A percentile compares a stretch with the other conserved stretches of the same genome.
Conservation (phyloP, 306 rosid species). For the Malus fusca region DNA sequence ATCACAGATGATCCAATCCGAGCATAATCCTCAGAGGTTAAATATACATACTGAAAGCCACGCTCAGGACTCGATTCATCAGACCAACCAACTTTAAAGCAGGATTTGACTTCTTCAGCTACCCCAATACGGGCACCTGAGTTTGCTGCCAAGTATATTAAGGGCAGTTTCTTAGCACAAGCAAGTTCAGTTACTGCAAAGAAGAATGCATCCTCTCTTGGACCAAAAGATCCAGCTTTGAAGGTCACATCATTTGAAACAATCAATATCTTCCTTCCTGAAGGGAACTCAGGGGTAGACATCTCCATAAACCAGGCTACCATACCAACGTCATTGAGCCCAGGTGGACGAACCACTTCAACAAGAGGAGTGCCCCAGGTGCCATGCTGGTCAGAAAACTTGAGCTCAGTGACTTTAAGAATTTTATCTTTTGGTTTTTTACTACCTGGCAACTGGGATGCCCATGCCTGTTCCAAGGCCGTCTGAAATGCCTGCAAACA, state of each 20-base stretch:
- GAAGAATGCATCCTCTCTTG: conserved; percentile 91
- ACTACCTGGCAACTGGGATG: conserved; percentile 39
- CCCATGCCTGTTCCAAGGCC: conserved; percentile 83
- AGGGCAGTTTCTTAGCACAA: conserved; percentile 68
- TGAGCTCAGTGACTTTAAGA: conserved; percentile 71
- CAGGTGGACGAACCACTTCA: conserved; percentile 58
- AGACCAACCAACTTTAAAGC: conserved; percentile 97
- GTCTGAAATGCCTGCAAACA: conserved; percentile 74
- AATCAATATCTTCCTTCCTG: conserved; percentile 83
- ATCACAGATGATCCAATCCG: conserved; percentile 76
- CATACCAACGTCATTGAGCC: conserved; percentile 91
- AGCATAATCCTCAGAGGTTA: conserved; percentile 80
- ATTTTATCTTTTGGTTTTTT: conserved; percentile 43
- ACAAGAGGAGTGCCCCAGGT: conserved; percentile 79
- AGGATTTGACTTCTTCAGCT: conserved; percentile 88
- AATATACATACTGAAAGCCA: conserved; percentile 86
- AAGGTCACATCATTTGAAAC: conserved; percentile 90
- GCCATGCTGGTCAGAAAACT: conserved; percentile 66
- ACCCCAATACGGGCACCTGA: conserved; percentile 98
- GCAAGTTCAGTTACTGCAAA: conserved; percentile 92
- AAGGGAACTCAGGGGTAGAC: conserved; percentile 89
- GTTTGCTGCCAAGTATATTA: conserved; percentile 92
- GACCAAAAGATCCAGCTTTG: conserved; percentile 98
- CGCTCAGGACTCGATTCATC: conserved; percentile 88
- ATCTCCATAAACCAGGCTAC: conserved; percentile 91